Percentiles rank a stretch among this genome's conserved stretches.
These are phyloP conservation scores for Diaporthe velutina DNA, from an alignment of 2,329 filamentous ascomycete genomes.

Conservation along the genomic window DNA sequence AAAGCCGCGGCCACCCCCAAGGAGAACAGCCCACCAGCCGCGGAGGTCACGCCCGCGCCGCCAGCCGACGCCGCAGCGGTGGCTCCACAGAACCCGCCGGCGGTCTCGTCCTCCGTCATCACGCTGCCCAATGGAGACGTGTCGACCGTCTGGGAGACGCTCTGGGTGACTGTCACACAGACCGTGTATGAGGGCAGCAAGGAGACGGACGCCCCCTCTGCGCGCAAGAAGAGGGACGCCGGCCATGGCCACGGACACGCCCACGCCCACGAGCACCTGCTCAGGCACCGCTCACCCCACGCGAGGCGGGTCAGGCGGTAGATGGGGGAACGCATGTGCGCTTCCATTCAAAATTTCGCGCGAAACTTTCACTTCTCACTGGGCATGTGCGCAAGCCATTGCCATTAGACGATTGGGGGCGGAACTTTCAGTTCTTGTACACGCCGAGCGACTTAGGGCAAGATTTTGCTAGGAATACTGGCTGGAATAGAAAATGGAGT, in stretches of 20 bases:
- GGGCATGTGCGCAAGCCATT: neutral
- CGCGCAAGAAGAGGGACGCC: neutral
- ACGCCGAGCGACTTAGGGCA: constrained; percentile 5
- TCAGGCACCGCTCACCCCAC: constrained; percentile 28
- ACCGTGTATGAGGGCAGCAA: constrained; percentile 49
- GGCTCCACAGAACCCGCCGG: constrained; percentile 33
- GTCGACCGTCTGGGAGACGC: constrained; percentile 58
- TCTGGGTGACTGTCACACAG: constrained; percentile 53
- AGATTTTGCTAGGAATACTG: neutral
- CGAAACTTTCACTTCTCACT: neutral
- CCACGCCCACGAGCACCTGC: constrained; percentile 48
- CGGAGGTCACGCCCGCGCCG: constrained; percentile 36
- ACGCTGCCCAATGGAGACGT: constrained; percentile 32
- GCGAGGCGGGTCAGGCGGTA: constrained; percentile 28
- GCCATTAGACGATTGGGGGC: constrained; percentile 14
- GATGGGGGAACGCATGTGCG: neutral
- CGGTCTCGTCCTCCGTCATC: constrained; percentile 46
- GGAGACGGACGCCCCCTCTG: constrained; percentile 40
- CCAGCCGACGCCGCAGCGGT: constrained; percentile 42
- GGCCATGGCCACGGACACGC: constrained; percentile 4
- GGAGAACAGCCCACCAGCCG: constrained; percentile 40
- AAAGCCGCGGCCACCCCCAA: constrained; percentile 30
- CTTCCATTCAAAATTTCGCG: too few species aligned
- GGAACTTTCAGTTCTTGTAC: constrained; percentile 3
- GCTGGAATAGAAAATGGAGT: constrained; percentile 10